These are phyloP conservation scores for Arthroderma sp. DNA, from an alignment of 2,329 filamentous ascomycete genomes.

Conservation along the genomic window DNA sequence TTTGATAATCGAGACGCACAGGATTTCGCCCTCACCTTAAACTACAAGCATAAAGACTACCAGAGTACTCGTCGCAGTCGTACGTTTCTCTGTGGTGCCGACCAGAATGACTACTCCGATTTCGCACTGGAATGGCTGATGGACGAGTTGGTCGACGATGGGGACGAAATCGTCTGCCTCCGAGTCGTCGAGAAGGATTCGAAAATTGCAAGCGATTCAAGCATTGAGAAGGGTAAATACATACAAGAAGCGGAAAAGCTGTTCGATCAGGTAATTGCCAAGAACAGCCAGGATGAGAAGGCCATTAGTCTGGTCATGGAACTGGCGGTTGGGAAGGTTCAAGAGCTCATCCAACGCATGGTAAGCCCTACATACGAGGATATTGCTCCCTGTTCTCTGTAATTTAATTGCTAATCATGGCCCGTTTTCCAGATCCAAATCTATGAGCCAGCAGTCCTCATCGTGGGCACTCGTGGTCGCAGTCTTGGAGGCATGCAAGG, in stretches of 20 bases:
- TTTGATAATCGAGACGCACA: slow-evolving; percentile 54
- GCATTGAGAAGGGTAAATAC: slow-evolving; percentile 56
- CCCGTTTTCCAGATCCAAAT: slow-evolving; percentile 56
- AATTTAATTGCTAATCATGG: slow-evolving; percentile 4
- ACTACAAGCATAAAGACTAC: slow-evolving; percentile 76
- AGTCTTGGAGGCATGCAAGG: slow-evolving; percentile 78
- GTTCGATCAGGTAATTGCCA: slow-evolving; percentile 61
- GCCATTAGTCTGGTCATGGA: slow-evolving; percentile 78
- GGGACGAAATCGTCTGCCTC: slow-evolving; percentile 84
- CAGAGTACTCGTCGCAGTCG: slow-evolving; percentile 66
- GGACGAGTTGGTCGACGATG: slow-evolving; percentile 82
- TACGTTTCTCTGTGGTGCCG: slow-evolving; percentile 81
- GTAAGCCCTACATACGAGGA: slow-evolving; percentile 35
- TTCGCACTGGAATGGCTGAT: slow-evolving; percentile 87
- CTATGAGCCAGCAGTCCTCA: slow-evolving; percentile 79
- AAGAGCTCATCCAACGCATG: slow-evolving; percentile 81
- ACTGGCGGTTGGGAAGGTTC: slow-evolving; percentile 77
- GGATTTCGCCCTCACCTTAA: slow-evolving; percentile 67
- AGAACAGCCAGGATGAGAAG: slow-evolving; percentile 63
- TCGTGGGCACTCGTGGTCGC: slow-evolving; percentile 77
- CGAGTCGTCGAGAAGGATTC: slow-evolving; percentile 75
- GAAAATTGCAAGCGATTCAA: slow-evolving; percentile 49
- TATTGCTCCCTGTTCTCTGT: not conserved
- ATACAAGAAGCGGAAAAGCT: slow-evolving; percentile 60
- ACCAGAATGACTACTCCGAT: slow-evolving; percentile 83